These are phyloP conservation scores for Lasiodiplodia theobromae DNA, from an alignment of 2,329 filamentous ascomycete species.

Conservation along the genomic window DNA sequence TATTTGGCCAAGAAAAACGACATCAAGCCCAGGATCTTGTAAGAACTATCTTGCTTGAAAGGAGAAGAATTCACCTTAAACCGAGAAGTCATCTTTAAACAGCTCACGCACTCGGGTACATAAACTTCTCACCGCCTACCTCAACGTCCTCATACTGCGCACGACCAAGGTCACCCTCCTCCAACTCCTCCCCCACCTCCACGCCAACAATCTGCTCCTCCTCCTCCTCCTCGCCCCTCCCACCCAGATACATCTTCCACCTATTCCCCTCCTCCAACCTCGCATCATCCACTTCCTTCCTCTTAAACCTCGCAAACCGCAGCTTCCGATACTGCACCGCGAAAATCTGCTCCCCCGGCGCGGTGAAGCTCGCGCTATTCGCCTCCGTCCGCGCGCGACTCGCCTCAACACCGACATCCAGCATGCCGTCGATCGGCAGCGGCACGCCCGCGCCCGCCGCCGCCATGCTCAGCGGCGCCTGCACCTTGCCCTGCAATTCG, in stretches of 20 bases:
- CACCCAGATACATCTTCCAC: constrained; percentile 17
- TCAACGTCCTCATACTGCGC: not conserved
- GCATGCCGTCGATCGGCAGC: not conserved
- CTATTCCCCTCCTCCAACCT: not conserved
- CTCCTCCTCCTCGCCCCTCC: not conserved
- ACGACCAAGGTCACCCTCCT: not conserved
- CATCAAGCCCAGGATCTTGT: too few species aligned
- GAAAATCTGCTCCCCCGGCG: not conserved
- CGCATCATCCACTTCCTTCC: not conserved
- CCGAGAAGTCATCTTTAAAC: not conserved
- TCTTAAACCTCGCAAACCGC: not conserved
- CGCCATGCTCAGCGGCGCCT: not conserved
- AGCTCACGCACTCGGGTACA: not conserved
- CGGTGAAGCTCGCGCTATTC: not conserved
- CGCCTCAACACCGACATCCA: not conserved
- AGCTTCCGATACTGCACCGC: constrained; percentile 6
- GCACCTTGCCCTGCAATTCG: not conserved
- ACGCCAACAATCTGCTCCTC: not conserved
- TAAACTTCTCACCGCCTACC: not conserved
- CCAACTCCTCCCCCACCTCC: not conserved
- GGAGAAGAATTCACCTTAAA: not conserved
- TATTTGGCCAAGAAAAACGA: too few species aligned
- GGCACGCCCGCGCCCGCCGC: not conserved
- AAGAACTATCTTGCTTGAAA: too few species aligned
- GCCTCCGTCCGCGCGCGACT: not conserved